Evolutionary conservation across 768 basidiomycete genomes (phyloP).

Genomic region (Crucibulum laeve): DNA sequence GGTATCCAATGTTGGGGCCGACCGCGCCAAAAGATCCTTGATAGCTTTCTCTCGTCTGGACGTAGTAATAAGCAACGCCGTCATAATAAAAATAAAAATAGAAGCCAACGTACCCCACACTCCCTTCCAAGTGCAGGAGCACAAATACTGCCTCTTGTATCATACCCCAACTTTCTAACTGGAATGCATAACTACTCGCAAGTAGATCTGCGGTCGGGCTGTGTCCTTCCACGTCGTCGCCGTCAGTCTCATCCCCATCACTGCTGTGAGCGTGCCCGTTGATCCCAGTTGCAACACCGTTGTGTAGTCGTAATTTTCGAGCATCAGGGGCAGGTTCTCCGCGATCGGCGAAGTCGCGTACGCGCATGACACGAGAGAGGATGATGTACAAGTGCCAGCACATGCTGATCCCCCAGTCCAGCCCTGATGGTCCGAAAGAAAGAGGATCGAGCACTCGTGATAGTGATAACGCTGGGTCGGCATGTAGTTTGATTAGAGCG

Average conservation of each 20-base stretch:
- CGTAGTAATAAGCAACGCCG: constrained; percentile 1
- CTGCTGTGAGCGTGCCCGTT: not conserved
- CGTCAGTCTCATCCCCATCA: constrained; percentile 25
- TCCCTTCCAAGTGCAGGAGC: constrained; percentile 80
- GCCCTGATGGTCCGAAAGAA: constrained; percentile 68
- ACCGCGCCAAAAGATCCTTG: constrained; percentile 73
- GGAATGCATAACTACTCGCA: constrained; percentile 80
- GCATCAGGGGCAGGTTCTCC: constrained; percentile 35
- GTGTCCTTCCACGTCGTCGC: constrained; percentile 62
- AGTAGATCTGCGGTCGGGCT: constrained; percentile 81
- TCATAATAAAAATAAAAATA: constrained; percentile 13
- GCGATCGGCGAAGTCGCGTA: constrained; percentile 88
- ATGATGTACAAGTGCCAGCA: constrained; percentile 93
- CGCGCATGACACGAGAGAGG: constrained; percentile 74
- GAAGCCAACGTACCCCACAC: constrained; percentile 63
- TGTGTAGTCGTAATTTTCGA: constrained; percentile 12
- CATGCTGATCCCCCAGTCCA: constrained; percentile 67
- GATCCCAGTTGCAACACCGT: constrained; percentile 19
- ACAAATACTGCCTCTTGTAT: constrained; percentile 89
- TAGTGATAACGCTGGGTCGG: constrained; percentile 66
- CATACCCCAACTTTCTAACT: constrained; percentile 77
- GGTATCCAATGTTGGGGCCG: constrained; percentile 60
- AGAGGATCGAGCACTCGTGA: constrained; percentile 68
- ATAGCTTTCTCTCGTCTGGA: constrained; percentile 78
- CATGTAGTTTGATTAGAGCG: constrained; percentile 73